These are phyloP conservation scores for Rosa lucieae DNA, from an alignment of 306 rosid species.

Conservation along the genomic window DNA sequence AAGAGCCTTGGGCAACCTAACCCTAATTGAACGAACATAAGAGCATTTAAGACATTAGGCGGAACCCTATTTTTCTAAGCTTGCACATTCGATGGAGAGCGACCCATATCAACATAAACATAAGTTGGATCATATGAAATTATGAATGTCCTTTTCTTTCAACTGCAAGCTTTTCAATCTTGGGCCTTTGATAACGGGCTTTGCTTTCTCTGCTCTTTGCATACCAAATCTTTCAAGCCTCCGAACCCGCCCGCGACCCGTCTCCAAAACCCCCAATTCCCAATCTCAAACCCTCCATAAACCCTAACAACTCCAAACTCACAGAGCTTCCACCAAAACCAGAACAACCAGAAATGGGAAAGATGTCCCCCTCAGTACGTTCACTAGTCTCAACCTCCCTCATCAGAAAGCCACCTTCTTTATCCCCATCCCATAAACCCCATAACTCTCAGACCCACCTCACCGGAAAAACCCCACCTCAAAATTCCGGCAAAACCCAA, in stretches of 20 bases:
- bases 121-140: no score
- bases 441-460: background rate
- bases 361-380: constrained; percentile 64
- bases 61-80: no score
- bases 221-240: no score
- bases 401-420: constrained; percentile 37
- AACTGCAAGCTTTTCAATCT: no score
- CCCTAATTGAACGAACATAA: no score
- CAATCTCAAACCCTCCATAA: constrained; percentile 9
- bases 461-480: constrained; percentile 33
- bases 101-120: no score
- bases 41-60: no score
- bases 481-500: constrained; percentile 15
- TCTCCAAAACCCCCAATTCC: background rate
- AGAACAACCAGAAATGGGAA: constrained; percentile 49
- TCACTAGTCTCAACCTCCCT: constrained; percentile 45
- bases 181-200: background rate
- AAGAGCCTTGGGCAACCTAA: no score
- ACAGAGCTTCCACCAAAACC: background rate
- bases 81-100: no score
- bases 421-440: constrained; percentile 26
- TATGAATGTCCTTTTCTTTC: no score
- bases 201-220: no score
- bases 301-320: background rate
- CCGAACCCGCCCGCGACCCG: background rate